Evolutionary conservation across 2,329 filamentous ascomycete genomes (phyloP), one percentile per base, ranked within the genome.

Genomic region (Ascochyta fabae): DNA sequence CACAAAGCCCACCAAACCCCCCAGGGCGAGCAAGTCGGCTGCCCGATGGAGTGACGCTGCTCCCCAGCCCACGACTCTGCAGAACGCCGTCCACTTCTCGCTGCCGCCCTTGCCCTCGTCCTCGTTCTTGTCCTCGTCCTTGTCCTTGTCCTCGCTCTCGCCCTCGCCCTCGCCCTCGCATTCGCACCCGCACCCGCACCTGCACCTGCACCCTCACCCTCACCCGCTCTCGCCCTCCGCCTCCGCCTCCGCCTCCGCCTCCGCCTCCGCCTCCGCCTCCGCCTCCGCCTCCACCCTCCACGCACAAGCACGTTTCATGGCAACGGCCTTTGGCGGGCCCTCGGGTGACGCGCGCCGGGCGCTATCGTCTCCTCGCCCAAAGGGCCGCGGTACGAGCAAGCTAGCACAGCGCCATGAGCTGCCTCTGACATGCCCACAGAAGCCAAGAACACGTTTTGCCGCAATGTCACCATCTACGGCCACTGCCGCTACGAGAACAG

Each of bases 401-500:
- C 42, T 52, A 31, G 19, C 48, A 36, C 29, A 42, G 29, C 38
- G 39, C 22, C 46, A 26, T 19, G 19, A 19, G 16, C 43, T 48
- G 48, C 43, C 41, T 67, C 68, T 73, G 59, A 73, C 68, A 19
- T 9, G 29, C 23, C 29, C 29, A 60, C 68, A 78, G 90, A 90
- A 75, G 81, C 86, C 48, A 96, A 94, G 78, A 92, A 96, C 74
- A 96, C 91, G 6, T 84, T 94, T 53, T 97, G 92, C 79, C 89
- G 92, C 71, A 96, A 97, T 78, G 89, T 97, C 59, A 85, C 92
- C 59, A 96, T 97, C 68, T 96, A 96, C 75, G 92, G 92, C 52
- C 90, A 94, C 77, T 97, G 92, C 76, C 89, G 92, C 62, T 96
- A 92, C 77, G 91, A 96, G 79, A 91, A 96, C 72, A 92, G 91